These are phyloP conservation scores for Alternaria alternata DNA, from an alignment of 2,329 filamentous ascomycete species.

Conservation along the genomic window DNA sequence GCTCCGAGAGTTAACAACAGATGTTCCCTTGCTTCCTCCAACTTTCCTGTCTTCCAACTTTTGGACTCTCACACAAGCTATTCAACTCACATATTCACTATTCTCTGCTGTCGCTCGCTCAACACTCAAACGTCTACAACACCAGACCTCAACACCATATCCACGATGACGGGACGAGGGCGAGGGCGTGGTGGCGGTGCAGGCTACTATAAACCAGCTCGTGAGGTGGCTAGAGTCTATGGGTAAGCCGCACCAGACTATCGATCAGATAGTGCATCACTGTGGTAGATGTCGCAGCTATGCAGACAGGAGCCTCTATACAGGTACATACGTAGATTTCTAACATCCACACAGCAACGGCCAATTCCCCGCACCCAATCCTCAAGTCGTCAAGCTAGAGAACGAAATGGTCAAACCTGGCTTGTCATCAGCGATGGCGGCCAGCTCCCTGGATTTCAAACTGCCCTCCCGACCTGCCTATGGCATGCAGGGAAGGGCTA, in stretches of 20 bases:
- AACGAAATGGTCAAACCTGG: constrained; percentile 42
- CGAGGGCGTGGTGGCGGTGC: not conserved
- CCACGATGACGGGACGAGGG: not conserved
- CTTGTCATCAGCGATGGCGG: constrained; percentile 32
- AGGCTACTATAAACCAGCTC: not conserved
- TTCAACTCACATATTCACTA: not conserved
- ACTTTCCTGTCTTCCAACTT: not conserved
- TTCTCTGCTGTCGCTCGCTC: not conserved
- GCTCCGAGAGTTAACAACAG: not conserved
- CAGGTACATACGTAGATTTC: not conserved
- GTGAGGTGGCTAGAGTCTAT: not conserved
- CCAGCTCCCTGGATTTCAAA: constrained; percentile 27
- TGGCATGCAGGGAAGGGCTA: constrained; percentile 49
- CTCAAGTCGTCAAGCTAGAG: constrained; percentile 41
- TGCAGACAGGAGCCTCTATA: not conserved
- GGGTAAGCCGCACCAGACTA: not conserved
- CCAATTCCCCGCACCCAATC: constrained; percentile 45
- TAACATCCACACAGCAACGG: constrained; percentile 28
- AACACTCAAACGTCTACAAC: not conserved
- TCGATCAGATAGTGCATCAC: not conserved
- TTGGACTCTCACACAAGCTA: not conserved
- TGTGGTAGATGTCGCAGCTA: not conserved
- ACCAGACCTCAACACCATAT: not conserved
- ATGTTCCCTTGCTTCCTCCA: not conserved
- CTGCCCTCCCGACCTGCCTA: constrained; percentile 41